Evolutionary conservation across 257 asterid species (phyloP), one percentile per base, ranked within the genome.

Genomic region (Przewalskia tangutica): DNA sequence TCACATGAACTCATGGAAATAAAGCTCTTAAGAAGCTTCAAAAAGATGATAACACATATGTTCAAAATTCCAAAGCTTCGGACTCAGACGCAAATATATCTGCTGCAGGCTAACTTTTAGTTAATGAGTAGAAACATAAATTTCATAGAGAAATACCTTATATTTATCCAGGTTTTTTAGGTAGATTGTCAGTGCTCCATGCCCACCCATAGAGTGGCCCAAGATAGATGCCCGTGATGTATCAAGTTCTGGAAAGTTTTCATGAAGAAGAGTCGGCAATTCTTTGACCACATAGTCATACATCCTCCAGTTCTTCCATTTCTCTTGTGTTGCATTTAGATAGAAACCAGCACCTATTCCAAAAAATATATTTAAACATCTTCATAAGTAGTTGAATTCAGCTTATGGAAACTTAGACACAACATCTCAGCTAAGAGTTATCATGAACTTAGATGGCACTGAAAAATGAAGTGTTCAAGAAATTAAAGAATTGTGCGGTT

Each of bases 201-300:
- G 99, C 56, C 99, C 98, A 23, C 99, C 99, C 98, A 96, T 96
- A 32, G 98, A 96, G 84, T 96, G 99, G 54, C 99, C 99, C 82
- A 64, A 94, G 85, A 96, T 90, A 44, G 99, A 96, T 78, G 99
- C 98, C 46, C 92, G 92, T 46, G 97, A 88, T 13, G 94, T 89
- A 82, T 96, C 96, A 18, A 96, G 95, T 89, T 91, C 93, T 34
- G 95, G 87, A 84, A 94, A 96, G 89, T 94, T 93, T 80, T 93
- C 97, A 81, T 62, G 65, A 70, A 94, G 87, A 85, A 96, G 93
- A 18, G 85, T 85, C 2, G 99, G 99, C 84, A 96, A 82, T 91
- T 96, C 99, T 93, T 96, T 96, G 86, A 96, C 98, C 40, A 94
- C 84, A 86, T 96, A 96, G 86, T 96, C 99, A 81, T 96, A 96